These are phyloP conservation scores for Casaregolazyma lundiana DNA, from an alignment of 1,139 yeast genomes.

Conservation along the genomic window DNA sequence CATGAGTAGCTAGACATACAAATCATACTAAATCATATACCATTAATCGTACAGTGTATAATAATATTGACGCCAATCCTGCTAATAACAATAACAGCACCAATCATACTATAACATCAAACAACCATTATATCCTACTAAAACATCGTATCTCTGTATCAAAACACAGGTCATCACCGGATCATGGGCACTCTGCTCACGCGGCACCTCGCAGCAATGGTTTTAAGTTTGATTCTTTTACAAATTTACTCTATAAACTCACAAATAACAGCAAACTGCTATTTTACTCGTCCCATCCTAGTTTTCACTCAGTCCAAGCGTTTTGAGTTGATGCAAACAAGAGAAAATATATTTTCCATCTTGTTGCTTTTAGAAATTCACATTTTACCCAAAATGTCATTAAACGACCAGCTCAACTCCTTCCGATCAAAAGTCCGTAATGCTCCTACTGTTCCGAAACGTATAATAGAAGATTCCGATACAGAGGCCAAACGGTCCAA, in stretches of 20 bases:
- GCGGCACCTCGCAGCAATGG: constrained; percentile 93
- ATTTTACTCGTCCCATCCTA: background rate
- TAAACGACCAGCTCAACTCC: constrained; percentile 49
- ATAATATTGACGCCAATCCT: no score
- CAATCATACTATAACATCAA: no score
- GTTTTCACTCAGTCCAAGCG: background rate
- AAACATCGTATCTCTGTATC: constrained; percentile 42
- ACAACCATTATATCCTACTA: background rate
- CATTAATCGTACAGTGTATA: no score
- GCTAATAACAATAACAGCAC: no score
- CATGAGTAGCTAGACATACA: no score
- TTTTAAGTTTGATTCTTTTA: constrained; percentile 55
- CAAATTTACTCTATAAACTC: background rate
- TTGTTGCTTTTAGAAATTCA: background rate
- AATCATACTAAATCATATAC: no score
- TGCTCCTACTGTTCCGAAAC: constrained; percentile 44
- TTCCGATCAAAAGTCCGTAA: constrained; percentile 55
- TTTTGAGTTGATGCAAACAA: background rate
- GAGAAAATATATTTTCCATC: background rate
- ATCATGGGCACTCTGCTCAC: constrained; percentile 71
- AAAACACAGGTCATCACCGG: constrained; percentile 86
- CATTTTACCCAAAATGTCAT: constrained; percentile 26
- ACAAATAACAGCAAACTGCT: background rate
- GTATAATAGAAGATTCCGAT: constrained; percentile 19
- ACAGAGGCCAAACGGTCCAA: constrained; percentile 24